These are phyloP conservation scores for Botryosphaeria dothidea DNA, from an alignment of 2,329 filamentous ascomycete genomes.

Conservation along the genomic window DNA sequence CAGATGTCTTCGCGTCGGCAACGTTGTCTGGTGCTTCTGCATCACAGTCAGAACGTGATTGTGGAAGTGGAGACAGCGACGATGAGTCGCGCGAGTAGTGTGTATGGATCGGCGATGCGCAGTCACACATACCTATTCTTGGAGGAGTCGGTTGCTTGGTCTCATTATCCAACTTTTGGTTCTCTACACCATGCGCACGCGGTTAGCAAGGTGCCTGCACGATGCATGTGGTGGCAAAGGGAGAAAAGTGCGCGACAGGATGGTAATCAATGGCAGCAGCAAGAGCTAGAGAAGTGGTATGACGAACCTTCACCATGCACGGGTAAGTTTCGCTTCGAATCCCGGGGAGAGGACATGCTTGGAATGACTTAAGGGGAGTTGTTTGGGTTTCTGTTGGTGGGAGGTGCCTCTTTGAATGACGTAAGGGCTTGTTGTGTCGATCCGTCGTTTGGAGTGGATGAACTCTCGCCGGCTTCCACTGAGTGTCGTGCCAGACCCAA, in stretches of 20 bases:
- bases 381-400: conserved; percentile 35
- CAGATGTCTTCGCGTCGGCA: conserved; percentile 29
- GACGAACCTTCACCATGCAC: conserved; percentile 38
- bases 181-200: conserved; percentile 2
- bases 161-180: conserved; percentile 14
- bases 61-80: not conserved
- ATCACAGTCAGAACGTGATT: not conserved
- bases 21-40: conserved; percentile 18
- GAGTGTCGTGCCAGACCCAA: conserved; percentile 22
- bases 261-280: not conserved
- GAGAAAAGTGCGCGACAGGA: not conserved
- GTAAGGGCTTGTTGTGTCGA: conserved; percentile 31
- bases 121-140: conserved; percentile 21
- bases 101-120: conserved; percentile 30
- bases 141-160: conserved; percentile 17
- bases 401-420: conserved; percentile 36
- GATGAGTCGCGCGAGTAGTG: not conserved
- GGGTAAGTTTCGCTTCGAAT: conserved; percentile 36
- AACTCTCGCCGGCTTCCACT: conserved; percentile 25
- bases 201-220: not conserved
- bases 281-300: not conserved
- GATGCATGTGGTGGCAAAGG: not conserved
- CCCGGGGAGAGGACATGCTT: conserved; percentile 41
- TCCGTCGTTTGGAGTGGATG: conserved; percentile 22
- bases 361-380: conserved; percentile 35